Base-by-base conservation (phyloP, 2,329 filamentous ascomycete species). In the Lecanicillium sp. region DNA sequence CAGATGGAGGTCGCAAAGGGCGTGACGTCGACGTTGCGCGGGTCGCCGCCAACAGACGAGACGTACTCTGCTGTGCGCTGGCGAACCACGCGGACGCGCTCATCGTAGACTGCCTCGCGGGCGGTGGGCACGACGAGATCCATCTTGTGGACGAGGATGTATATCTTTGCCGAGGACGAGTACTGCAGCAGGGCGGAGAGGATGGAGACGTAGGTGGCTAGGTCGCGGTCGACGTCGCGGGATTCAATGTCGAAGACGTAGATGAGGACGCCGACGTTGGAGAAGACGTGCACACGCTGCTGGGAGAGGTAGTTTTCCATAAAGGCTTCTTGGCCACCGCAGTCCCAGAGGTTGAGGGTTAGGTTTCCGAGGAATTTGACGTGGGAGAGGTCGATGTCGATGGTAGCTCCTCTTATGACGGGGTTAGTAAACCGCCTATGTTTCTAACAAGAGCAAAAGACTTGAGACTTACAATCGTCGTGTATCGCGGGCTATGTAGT, bases 191-290 rank as follows among this genome's bases (percentile, higher is more conserved):
- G 73, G 1, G 92, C 92, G 35, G 82, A 78, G 50, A 96, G 86
- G 58, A 96, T 92, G 48, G 85, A 83, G 37, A 83, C 80, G 68
- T 96, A 98, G 42, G 88, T 95, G 41, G 90, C 80, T 37, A 96
- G 78, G 59, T 98, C 92, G 51, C 87, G 83, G 45, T 92, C 85
- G 52, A 95, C 87, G 60, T 96, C 92, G 57, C 88, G 83, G 14
- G 86, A 94, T 60, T 96, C 92, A 49, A 96, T 94, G 59, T 98
- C 92, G 65, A 98, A 98, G 60, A 98, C 92, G 68, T 98, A 98
- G 62, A 98, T 96, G 42, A 98, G 77, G 37, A 96, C 92, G 36
- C 89, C 90, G 45, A 95, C 92, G 58, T 92, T 90, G 55, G 83
- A 87, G 67, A 98, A 98, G 61, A 98, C 90, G 64, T 96, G 92